A percentile compares a stretch with the other conserved stretches of the same genome.
These are phyloP conservation scores for Corchorus olitorius DNA, from an alignment of 345 rosid species.

Conservation along the genomic window DNA sequence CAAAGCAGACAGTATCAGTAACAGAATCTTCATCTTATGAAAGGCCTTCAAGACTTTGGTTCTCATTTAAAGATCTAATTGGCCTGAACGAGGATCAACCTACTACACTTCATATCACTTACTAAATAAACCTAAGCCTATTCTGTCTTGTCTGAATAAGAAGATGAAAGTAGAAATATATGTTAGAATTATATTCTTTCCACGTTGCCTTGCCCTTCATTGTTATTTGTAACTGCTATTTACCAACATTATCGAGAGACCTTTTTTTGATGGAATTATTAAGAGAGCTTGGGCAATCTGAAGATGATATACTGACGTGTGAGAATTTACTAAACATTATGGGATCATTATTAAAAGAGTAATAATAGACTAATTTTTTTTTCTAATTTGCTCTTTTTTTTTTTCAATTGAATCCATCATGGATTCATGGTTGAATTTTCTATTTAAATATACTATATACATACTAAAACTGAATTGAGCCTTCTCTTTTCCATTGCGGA, in stretches of 20 bases:
- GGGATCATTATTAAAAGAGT: too few species aligned
- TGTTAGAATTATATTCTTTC: neutral
- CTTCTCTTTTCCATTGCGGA: too few species aligned
- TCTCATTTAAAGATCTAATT: neutral
- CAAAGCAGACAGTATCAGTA: too few species aligned
- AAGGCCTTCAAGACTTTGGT: slow-evolving; percentile 3
- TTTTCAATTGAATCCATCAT: too few species aligned
- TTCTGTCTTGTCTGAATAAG: neutral
- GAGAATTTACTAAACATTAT: too few species aligned
- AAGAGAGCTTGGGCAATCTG: neutral
- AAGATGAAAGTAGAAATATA: neutral
- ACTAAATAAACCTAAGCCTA: neutral
- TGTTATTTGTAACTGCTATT: neutral
- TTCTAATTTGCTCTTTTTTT: too few species aligned
- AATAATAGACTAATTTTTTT: too few species aligned
- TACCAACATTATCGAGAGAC: neutral
- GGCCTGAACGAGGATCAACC: slow-evolving; percentile 4
- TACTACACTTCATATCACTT: neutral
- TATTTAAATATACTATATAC: too few species aligned
- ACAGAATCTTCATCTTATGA: neutral
- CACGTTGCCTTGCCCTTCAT: neutral
- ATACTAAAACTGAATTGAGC: too few species aligned
- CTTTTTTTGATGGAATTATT: neutral
- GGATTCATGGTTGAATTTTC: too few species aligned
- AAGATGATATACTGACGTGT: too few species aligned